phyloP scores from a whole-genome alignment of 1,284 basidiomycete genomes.

The Pyrrhoderma lamaoense region DNA sequence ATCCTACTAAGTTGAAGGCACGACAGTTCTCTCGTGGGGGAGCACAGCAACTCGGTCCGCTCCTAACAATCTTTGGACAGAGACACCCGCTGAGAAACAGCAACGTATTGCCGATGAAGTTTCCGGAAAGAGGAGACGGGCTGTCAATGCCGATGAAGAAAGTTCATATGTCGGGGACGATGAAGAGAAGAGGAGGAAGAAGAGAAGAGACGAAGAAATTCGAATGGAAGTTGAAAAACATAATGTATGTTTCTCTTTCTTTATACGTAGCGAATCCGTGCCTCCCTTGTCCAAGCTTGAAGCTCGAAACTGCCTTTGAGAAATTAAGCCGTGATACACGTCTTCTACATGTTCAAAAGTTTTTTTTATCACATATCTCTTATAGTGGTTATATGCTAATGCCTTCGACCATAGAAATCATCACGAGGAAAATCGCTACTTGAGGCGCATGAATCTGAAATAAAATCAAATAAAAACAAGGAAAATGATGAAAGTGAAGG shows the following conservation, averaged over 20 bases:
- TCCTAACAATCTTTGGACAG: constrained; percentile 79
- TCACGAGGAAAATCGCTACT: constrained; percentile 64
- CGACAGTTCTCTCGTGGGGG: constrained; percentile 71
- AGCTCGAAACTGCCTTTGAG: neutral
- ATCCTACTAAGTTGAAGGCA: constrained; percentile 64
- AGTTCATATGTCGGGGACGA: constrained; percentile 32
- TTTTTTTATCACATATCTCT: neutral
- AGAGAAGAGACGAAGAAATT: constrained; percentile 61
- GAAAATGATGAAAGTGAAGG: constrained; percentile 36
- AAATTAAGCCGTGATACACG: neutral
- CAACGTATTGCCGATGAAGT: constrained; percentile 83
- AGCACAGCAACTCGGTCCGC: constrained; percentile 34
- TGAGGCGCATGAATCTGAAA: constrained; percentile 44
- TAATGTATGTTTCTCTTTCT: constrained; percentile 47
- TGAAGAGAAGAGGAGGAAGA: constrained; percentile 28
- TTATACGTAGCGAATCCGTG: too few relatives aligned
- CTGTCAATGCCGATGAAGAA: constrained; percentile 43
- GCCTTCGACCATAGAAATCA: constrained; percentile 39
- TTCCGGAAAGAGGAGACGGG: constrained; percentile 72
- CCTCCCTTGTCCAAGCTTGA: constrained; percentile 2
- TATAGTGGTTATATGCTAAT: too few relatives aligned
- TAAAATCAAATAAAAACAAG: neutral
- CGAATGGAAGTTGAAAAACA: constrained; percentile 68
- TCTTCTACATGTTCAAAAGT: neutral
- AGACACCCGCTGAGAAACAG: constrained; percentile 83